Evolutionary conservation across 257 asterid species (phyloP), one percentile per base, ranked within the genome.

Genomic region (Galeopsis tetrahit): DNA sequence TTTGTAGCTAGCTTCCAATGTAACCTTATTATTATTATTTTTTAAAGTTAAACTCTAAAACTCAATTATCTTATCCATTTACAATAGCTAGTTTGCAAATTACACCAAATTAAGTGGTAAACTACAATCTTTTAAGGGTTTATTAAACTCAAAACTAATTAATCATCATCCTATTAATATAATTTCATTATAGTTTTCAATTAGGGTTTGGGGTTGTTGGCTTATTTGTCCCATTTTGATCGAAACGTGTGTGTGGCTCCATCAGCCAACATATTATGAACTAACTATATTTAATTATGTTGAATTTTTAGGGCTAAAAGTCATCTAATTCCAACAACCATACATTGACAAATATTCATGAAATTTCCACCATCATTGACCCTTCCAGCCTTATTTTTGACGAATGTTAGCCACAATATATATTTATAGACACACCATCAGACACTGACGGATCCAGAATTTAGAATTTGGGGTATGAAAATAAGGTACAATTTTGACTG

Each of bases 291-390:
- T 21, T 21, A 21, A 21, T 43, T 2, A n/a, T 21, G 53, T 55
- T 15, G 64, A 71, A 69, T 56, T 63, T 70, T 64, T 28, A 56
- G 70, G 74, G 34, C 43, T 14, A 28, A 69, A 61, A 71, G 74
- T 77, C 81, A 71, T 69, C 2, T 13, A 10, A 65, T 46, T 68
- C 57, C 74, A 77, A 77, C 81, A 38, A 77, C 74, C 69, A 14
- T 5, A 28, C 39, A 39, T 77, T 71, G 78, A 77, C 66, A 71
- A 57, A n/a, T 38, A 2, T 11, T 17, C 46, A 70, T 21, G 7
- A 7, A 32, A 32, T 63, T 70, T 64, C 77, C 43, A 36, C 0
- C 35, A 44, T 21, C 14, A 48, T 71, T 71, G 74, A 71, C 77
- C 64, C 17, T 31, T 77, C 4, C 10, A 70, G 0, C 53, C 40